A percentile compares a stretch with the other conserved stretches of the same genome.
Conservation (phyloP, 441 rosid genomes). For the Jatropha multifida region DNA sequence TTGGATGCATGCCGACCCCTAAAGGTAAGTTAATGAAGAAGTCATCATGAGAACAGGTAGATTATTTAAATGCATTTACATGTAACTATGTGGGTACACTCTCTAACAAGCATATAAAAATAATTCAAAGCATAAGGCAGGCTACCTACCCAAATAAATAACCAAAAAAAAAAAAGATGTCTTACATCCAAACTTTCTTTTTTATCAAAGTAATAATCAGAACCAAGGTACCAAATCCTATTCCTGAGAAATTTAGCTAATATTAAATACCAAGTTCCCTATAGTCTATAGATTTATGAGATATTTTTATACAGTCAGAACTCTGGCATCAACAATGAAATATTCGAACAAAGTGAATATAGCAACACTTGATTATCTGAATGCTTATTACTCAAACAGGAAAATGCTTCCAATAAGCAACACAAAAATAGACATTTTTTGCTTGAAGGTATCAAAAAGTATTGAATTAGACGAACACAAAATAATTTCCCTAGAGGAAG, state of each 20-base stretch:
- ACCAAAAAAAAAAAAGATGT: not conserved
- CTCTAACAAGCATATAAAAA: not conserved
- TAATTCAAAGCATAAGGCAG: not conserved
- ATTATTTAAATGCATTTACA: slow-evolving; percentile 5
- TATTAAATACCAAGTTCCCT: not conserved
- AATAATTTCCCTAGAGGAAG: not conserved
- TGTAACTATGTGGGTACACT: not conserved
- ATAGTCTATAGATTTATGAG: not conserved
- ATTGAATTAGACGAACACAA: not conserved
- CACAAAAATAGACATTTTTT: not conserved
- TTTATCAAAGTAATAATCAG: not conserved
- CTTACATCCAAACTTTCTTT: not conserved
- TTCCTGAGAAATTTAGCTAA: not conserved
- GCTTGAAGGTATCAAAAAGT: not conserved
- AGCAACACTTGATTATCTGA: not conserved
- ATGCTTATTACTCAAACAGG: not conserved
- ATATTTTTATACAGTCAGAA: not conserved
- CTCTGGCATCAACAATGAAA: not conserved
- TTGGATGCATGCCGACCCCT: slow-evolving; percentile 99
- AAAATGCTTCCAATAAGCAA: not conserved
- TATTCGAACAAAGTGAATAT: not conserved
- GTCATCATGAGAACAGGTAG: not conserved
- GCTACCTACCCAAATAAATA: not conserved
- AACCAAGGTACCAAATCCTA: not conserved
- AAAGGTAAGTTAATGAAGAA: slow-evolving; percentile 6